phyloP scores from a whole-genome alignment of 106 monocot species.

The Ottelia alismoides region DNA sequence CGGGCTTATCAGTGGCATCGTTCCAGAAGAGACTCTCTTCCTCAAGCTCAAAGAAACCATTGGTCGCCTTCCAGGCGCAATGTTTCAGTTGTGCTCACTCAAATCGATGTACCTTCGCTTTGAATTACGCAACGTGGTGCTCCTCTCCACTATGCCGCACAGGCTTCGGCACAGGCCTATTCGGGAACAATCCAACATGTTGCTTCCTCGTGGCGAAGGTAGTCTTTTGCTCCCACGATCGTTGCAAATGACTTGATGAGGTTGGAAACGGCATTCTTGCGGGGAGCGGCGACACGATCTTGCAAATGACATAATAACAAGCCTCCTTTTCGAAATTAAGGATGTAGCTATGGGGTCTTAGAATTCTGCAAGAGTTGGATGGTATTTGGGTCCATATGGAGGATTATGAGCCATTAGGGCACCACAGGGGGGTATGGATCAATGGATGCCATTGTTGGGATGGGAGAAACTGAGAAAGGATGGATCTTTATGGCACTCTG shows the following conservation, averaged over 20 bases:
- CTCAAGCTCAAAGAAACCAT: conserved; percentile 29
- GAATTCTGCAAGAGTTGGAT: conserved; percentile 63
- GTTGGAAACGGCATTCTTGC: conserved; percentile 47
- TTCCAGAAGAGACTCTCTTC: conserved; percentile 66
- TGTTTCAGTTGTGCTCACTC: conserved; percentile 28
- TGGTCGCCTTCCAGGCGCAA: neutral
- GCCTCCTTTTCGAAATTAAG: conserved; percentile 65
- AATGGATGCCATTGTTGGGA: too few relatives aligned
- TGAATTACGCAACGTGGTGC: conserved; percentile 67
- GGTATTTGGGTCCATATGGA: conserved; percentile 70
- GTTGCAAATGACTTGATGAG: conserved; percentile 55
- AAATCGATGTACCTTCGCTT: conserved; percentile 52
- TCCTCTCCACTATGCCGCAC: conserved; percentile 65
- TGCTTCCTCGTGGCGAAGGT: conserved; percentile 77
- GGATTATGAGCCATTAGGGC: conserved; percentile 52
- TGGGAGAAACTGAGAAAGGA: too few relatives aligned
- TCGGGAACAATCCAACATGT: conserved; percentile 90
- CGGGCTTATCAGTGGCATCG: conserved; percentile 43
- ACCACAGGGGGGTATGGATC: conserved; percentile 12
- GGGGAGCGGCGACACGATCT: conserved; percentile 75
- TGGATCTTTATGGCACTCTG: too few relatives aligned
- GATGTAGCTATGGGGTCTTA: conserved; percentile 79
- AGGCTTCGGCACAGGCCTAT: conserved; percentile 59
- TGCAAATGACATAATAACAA: conserved; percentile 68
- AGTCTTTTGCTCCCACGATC: conserved; percentile 6